Conservation (phyloP, 176 grass and related monocot species). For the Tillandsia fasciculata region DNA sequence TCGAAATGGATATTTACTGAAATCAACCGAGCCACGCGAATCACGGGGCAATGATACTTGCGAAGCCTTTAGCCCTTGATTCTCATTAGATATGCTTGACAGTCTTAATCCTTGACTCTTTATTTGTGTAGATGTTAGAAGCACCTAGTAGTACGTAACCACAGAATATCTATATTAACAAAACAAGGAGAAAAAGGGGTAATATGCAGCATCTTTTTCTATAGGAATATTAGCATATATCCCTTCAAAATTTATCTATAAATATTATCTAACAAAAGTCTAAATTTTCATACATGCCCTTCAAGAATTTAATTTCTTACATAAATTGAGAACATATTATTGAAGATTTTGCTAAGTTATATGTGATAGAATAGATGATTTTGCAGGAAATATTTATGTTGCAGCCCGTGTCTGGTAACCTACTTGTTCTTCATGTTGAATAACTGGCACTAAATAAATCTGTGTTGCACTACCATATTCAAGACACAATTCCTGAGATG, state of each 20-base stretch:
- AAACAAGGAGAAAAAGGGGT: constrained; percentile 4
- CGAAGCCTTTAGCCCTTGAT: constrained; percentile 30
- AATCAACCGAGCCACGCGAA: constrained; percentile 73
- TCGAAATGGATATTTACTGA: constrained; percentile 88
- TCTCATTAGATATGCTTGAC: constrained; percentile 22
- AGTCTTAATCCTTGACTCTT: constrained; percentile 50
- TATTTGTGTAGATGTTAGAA: constrained; percentile 78
- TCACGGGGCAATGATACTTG: constrained; percentile 74
- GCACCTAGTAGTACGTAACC: constrained; percentile 42
- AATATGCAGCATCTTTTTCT: not conserved
- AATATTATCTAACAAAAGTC: too few species aligned
- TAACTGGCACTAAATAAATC: constrained; percentile 70
- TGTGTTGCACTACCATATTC: constrained; percentile 89
- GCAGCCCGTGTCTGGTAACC: not conserved
- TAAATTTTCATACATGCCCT: too few species aligned
- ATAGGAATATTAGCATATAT: too few species aligned
- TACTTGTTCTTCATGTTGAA: constrained; percentile 93
- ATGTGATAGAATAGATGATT: too few species aligned
- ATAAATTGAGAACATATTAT: too few species aligned
- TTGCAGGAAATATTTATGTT: too few species aligned
- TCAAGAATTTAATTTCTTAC: too few species aligned
- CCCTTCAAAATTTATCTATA: too few species aligned
- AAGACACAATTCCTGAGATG: constrained; percentile 68
- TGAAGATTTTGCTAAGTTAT: too few species aligned
- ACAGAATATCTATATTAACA: constrained; percentile 11